Evolutionary conservation across 306 rosid genomes (phyloP).

Genomic region (Morella rubra): DNA sequence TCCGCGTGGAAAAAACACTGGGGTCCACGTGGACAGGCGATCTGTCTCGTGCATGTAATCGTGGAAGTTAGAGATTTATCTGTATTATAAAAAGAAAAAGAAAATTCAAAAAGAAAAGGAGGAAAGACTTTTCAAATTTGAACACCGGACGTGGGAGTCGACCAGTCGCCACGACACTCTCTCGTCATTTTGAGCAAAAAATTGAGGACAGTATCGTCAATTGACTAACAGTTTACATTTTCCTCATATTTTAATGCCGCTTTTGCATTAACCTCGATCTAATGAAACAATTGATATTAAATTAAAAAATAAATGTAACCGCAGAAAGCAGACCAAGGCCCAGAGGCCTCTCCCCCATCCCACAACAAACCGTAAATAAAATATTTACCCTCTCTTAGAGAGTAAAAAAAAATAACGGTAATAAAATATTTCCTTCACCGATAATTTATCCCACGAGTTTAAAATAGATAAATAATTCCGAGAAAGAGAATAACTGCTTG

Average conservation of each 20-base stretch:
- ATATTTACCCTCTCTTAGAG: too few relatives aligned
- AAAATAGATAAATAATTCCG: neutral
- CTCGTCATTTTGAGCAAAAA: neutral
- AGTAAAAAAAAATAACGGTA: neutral
- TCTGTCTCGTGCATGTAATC: neutral
- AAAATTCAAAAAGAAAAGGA: neutral
- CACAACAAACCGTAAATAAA: too few relatives aligned
- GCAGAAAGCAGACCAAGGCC: too few relatives aligned
- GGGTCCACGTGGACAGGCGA: too few relatives aligned
- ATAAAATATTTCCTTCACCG: neutral
- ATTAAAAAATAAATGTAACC: too few relatives aligned
- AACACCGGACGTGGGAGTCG: slow-evolving; percentile 2
- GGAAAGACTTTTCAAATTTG: neutral
- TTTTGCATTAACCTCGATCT: too few relatives aligned
- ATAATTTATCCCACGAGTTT: neutral
- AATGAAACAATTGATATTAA: too few relatives aligned
- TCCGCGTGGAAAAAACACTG: neutral
- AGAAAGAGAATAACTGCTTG: slow-evolving; percentile 23
- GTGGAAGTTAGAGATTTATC: neutral
- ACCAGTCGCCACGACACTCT: neutral
- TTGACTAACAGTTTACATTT: neutral
- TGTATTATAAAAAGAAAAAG: too few relatives aligned
- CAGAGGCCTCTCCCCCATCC: too few relatives aligned
- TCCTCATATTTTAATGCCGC: neutral
- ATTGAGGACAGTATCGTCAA: neutral